Base-by-base conservation (phyloP, 2,329 filamentous ascomycete species). In the Emergomyces africanus region DNA sequence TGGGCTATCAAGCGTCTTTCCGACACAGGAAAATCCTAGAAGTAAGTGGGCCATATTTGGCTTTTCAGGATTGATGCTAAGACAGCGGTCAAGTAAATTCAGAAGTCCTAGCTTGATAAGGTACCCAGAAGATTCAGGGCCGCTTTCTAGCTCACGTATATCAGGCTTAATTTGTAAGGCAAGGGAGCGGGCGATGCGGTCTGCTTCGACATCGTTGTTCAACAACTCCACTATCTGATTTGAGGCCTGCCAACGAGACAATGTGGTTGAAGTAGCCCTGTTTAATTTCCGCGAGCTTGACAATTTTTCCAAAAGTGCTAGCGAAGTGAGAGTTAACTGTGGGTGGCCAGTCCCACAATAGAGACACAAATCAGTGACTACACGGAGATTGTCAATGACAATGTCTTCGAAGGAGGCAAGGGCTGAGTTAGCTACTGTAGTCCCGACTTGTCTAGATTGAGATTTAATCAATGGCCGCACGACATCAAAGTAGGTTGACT, bases 371-470 rank as follows among this genome's bases (percentile, higher is more conserved):
- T 94, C 86, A 3, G 90, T 85, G 46, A 97, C 82, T 6, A 96
- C 77, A 48, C 82, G 79, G 33, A 99, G 77, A 66, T 94, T 87
- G 60, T 86, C 90, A 44, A 96, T 79, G 23, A 99, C 79, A 8
- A 89, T 90, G 68, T 99, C 95, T 69, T 97, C 92, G 66, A 99
- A 92, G 0, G 88, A 91, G n/a, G 87, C 80, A 64, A 92, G 88
- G 0, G 89, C 85, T 5, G 87, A 82, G 65, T 88, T 90, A 0
- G 86, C 81, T 25, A 94, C 85, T 3, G 82, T 79, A 9, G 78
- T 75, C 33, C 81, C 78, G 56, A 83, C 81, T 54, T 81, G 77
- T 33, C 79, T 80, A 23, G 82, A 75, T 59, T 89, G 83, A 39
- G 80, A 78, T 69, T 87, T 89, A 65, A 96, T 79, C 12, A 89